Evolutionary conservation across 345 rosid genomes (phyloP).

Genomic region (Eucalyptus erythrocorys): DNA sequence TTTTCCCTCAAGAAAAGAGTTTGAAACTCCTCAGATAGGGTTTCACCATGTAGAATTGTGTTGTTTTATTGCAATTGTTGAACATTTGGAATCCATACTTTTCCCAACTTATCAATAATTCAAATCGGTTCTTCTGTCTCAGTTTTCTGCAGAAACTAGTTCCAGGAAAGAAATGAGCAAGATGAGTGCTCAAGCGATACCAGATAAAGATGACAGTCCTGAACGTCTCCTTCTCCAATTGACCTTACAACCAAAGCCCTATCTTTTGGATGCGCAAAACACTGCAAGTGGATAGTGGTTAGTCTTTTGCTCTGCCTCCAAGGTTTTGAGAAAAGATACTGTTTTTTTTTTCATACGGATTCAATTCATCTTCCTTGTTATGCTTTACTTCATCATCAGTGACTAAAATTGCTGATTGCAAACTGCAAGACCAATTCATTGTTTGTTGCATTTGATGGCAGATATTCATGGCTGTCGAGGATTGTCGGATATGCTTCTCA

Average conservation of each 20-base stretch:
- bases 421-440: neutral
- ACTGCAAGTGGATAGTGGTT: neutral
- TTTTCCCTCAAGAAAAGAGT: neutral
- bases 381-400: neutral
- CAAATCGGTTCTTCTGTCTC: neutral
- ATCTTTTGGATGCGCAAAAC: neutral
- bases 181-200: neutral
- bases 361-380: neutral
- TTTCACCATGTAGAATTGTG: neutral
- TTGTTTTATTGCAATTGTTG: neutral
- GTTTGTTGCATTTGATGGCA: neutral
- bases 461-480: neutral
- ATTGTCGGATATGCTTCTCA: neutral
- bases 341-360: neutral
- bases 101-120: neutral
- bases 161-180: neutral
- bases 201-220: neutral
- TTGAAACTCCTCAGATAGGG: neutral
- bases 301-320: neutral
- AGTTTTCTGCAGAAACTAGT: neutral
- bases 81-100: neutral
- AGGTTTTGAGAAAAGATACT: neutral
- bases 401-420: neutral
- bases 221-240: neutral
- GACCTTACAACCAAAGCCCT: neutral